phyloP scores from a whole-genome alignment of 2,329 filamentous ascomycete species.

The Hypoxylon sp. region DNA sequence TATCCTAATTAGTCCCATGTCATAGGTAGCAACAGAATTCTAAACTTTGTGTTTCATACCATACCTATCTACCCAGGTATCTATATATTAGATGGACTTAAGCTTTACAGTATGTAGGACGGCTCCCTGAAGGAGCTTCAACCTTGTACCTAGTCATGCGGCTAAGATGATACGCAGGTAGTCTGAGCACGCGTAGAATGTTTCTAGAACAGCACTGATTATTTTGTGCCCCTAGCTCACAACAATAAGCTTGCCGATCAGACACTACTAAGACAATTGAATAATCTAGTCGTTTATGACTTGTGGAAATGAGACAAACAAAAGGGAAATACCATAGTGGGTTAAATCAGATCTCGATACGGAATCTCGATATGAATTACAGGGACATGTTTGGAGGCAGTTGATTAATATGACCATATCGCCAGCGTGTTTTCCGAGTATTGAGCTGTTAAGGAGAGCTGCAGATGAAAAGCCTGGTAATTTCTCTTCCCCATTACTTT shows the following conservation, averaged over 20 bases:
- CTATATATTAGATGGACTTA: background rate
- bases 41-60: background rate
- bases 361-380: background rate
- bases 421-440: background rate
- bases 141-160: background rate
- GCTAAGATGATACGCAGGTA: constrained; percentile 5
- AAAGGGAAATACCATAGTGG: background rate
- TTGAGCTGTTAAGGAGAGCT: constrained; percentile 2
- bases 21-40: background rate
- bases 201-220: constrained; percentile 16
- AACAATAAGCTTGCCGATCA: background rate
- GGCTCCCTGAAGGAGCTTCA: background rate
- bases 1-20: no score
- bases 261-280: background rate
- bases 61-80: background rate
- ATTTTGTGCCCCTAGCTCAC: constrained; percentile 7
- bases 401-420: constrained; percentile 1
- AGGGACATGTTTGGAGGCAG: background rate
- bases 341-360: background rate
- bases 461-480: constrained; percentile 1
- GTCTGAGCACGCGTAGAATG: constrained; percentile 5
- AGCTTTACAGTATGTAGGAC: background rate
- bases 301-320: background rate
- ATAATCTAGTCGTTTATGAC: background rate
- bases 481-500: constrained; percentile 7